These are phyloP conservation scores for Senecio squalidus DNA, from an alignment of 140 eudicot genomes.

Conservation along the genomic window DNA sequence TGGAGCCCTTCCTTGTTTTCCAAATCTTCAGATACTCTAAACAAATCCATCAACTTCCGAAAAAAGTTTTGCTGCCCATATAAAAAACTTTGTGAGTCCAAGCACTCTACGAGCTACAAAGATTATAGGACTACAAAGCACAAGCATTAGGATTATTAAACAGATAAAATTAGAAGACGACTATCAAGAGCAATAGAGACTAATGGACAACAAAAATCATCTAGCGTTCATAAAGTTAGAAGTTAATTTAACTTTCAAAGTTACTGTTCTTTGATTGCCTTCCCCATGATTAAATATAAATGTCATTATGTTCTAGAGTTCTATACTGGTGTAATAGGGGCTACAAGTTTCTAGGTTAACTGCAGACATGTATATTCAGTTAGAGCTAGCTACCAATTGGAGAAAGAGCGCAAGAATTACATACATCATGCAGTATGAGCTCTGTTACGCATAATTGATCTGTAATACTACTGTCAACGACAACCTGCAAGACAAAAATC, in stretches of 20 bases:
- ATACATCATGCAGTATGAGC: conserved; percentile 84
- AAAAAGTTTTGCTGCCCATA: conserved; percentile 70
- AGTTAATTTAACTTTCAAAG: not conserved
- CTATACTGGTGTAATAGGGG: not conserved
- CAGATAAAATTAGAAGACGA: not conserved
- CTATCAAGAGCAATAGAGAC: conserved; percentile 1
- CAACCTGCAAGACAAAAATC: conserved; percentile 53
- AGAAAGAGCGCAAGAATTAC: conserved; percentile 22
- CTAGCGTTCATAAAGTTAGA: not conserved
- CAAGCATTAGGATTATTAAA: not conserved
- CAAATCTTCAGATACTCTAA: conserved; percentile 79
- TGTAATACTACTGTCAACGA: conserved; percentile 76
- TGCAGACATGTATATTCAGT: not conserved
- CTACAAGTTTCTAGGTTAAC: not conserved
- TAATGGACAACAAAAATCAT: not conserved
- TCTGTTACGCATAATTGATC: conserved; percentile 84
- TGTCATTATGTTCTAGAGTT: not conserved
- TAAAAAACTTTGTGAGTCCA: conserved; percentile 13
- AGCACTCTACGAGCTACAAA: conserved; percentile 12
- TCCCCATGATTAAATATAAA: not conserved
- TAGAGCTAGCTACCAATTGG: conserved; percentile 1
- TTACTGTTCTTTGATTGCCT: not conserved
- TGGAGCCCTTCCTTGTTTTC: conserved; percentile 78
- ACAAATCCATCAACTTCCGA: conserved; percentile 83
- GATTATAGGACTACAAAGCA: conserved; percentile 1